Conservation (phyloP, 352 stramenopile species). For the Phytophthora multivora region DNA sequence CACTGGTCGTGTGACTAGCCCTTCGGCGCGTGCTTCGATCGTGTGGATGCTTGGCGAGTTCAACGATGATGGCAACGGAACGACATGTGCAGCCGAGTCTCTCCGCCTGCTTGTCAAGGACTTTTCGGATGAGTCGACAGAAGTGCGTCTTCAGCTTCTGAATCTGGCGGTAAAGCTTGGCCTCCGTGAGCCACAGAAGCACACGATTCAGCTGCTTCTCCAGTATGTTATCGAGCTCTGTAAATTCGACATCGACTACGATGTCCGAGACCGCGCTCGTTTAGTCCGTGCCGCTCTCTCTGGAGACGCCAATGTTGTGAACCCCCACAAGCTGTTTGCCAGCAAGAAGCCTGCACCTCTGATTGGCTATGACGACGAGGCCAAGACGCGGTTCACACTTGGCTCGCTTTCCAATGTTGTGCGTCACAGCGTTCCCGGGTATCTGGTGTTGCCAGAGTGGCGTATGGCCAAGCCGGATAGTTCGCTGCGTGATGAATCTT, state of each 20-base stretch:
- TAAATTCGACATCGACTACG: slow-evolving; percentile 93
- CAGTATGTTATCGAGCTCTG: slow-evolving; percentile 93
- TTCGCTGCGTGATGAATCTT: slow-evolving; percentile 76
- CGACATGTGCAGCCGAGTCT: slow-evolving; percentile 80
- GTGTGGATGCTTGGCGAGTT: slow-evolving; percentile 95
- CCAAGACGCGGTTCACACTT: slow-evolving; percentile 79
- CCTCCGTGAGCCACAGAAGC: slow-evolving; percentile 69
- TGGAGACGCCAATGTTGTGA: slow-evolving; percentile 59
- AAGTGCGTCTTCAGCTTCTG: slow-evolving; percentile 90
- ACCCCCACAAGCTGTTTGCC: slow-evolving; percentile 77
- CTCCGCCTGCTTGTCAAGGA: slow-evolving; percentile 87
- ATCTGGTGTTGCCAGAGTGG: slow-evolving; percentile 79
- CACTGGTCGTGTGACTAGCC: slow-evolving; percentile 66
- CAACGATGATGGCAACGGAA: slow-evolving; percentile 62
- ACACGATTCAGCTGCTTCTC: slow-evolving; percentile 79
- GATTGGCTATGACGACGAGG: slow-evolving; percentile 76
- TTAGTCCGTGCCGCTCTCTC: slow-evolving; percentile 80
- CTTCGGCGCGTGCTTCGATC: slow-evolving; percentile 86
- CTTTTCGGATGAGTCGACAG: slow-evolving; percentile 89
- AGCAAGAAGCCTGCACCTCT: slow-evolving; percentile 81
- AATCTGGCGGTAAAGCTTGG: slow-evolving; percentile 93
- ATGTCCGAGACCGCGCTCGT: slow-evolving; percentile 91
- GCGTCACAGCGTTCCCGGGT: slow-evolving; percentile 85
- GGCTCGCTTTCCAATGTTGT: slow-evolving; percentile 90
- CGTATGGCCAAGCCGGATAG: slow-evolving; percentile 65